Evolutionary conservation across 225 moss, liverwort and hornwort genomes (phyloP).

Genomic region (Ulota crispa): DNA sequence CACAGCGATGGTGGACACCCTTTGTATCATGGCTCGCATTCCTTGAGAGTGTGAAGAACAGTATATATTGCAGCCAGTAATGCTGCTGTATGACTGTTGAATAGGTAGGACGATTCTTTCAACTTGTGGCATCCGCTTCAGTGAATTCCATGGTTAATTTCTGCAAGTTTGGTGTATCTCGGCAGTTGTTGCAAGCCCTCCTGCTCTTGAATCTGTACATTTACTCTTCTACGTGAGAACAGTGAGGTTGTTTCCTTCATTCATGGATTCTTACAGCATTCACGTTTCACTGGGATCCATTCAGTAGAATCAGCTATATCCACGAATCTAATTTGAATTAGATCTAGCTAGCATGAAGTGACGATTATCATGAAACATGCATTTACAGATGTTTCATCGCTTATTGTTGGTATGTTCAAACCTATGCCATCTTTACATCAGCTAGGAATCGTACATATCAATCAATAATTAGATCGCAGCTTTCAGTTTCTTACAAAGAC

Average conservation of each 20-base stretch:
- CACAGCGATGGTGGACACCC: neutral
- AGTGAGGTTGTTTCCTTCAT: neutral
- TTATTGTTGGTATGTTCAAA: neutral
- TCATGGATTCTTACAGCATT: neutral
- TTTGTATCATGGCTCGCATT: conserved; percentile 38
- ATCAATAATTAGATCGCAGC: neutral
- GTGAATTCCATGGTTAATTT: conserved; percentile 21
- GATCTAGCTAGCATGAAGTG: neutral
- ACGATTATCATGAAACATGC: neutral
- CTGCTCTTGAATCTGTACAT: neutral
- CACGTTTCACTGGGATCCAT: neutral
- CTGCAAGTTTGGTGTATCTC: neutral
- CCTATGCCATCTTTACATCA: neutral
- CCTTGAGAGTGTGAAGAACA: conserved; percentile 28
- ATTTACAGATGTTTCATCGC: neutral
- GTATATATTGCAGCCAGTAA: neutral
- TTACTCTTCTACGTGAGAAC: neutral
- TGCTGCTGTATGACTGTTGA: conserved; percentile 16
- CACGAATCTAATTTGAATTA: neutral
- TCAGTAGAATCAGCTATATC: neutral
- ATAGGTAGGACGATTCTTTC: conserved; percentile 31
- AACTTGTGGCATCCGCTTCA: conserved; percentile 22
- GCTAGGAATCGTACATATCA: neutral
- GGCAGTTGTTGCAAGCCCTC: neutral
- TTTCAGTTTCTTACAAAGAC: neutral